Evolutionary conservation across 352 stramenopile genomes (phyloP).

Genomic region (Phytophthora gonapodyides): DNA sequence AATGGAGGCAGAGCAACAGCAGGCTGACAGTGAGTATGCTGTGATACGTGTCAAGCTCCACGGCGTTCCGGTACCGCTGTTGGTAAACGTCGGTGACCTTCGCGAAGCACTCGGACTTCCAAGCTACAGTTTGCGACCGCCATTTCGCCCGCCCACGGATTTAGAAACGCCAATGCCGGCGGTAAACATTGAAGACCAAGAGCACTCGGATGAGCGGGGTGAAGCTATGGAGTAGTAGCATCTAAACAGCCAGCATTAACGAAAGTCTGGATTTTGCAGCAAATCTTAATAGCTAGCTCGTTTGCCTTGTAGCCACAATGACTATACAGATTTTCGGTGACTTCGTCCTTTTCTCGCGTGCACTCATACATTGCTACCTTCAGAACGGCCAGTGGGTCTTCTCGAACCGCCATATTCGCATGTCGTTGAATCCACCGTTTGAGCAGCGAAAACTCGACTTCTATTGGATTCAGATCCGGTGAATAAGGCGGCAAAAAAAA

Average conservation of each 20-base stretch:
- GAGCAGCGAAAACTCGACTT: slow-evolving; percentile 10
- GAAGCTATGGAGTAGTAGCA: too few species aligned
- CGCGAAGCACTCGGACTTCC: slow-evolving; percentile 5
- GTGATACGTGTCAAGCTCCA: slow-evolving; percentile 2
- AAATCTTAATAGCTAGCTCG: slow-evolving; percentile 1
- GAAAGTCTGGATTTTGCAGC: background rate
- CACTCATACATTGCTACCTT: slow-evolving; percentile 4
- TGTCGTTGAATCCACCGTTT: slow-evolving; percentile 20
- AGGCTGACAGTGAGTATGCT: background rate
- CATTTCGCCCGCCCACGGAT: slow-evolving; percentile 5
- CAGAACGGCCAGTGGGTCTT: background rate
- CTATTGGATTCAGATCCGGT: slow-evolving; percentile 21
- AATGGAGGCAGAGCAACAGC: background rate
- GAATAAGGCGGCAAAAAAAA: slow-evolving; percentile 29
- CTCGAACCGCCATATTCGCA: slow-evolving; percentile 12
- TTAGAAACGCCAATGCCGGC: slow-evolving; percentile 4
- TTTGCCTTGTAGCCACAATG: slow-evolving; percentile 22
- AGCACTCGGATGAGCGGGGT: background rate
- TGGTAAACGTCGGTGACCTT: slow-evolving; percentile 12
- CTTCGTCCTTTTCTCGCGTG: background rate
- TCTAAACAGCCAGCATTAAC: too few species aligned
- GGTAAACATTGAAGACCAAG: slow-evolving; percentile 7
- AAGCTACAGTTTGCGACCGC: slow-evolving; percentile 9
- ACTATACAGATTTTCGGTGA: background rate
- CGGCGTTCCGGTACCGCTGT: slow-evolving; percentile 7